A percentile compares a stretch with the other conserved stretches of the same genome.
phyloP scores from a whole-genome alignment of 1,284 basidiomycete genomes.

The Puccinia hordei region DNA sequence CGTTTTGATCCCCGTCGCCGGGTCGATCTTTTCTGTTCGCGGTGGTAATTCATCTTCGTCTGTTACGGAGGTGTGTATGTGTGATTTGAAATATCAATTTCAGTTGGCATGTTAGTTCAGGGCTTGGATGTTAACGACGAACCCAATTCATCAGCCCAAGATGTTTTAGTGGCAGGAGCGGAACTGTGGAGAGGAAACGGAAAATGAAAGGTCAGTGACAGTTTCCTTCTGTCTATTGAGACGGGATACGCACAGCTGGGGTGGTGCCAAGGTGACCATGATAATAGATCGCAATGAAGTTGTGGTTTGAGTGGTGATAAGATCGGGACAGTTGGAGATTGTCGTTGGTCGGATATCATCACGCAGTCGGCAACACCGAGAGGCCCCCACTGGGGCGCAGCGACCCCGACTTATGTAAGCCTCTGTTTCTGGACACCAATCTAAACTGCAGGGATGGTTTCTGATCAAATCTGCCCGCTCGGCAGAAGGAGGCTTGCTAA shows the following conservation, averaged over 20 bases:
- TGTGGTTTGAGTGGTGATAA: too few relatives aligned
- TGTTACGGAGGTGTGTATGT: neutral
- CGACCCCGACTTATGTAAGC: too few relatives aligned
- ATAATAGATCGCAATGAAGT: too few relatives aligned
- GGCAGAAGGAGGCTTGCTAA: too few relatives aligned
- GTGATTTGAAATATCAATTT: too few relatives aligned
- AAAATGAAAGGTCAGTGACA: neutral
- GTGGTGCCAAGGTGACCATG: conserved; percentile 24
- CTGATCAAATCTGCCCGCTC: too few relatives aligned
- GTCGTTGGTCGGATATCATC: too few relatives aligned
- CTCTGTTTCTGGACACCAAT: too few relatives aligned
- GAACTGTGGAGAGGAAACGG: conserved; percentile 20
- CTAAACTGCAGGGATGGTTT: too few relatives aligned
- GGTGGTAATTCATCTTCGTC: conserved; percentile 43
- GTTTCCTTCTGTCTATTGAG: neutral
- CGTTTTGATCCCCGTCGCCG: conserved; percentile 70
- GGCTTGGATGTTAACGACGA: neutral
- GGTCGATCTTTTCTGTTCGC: conserved; percentile 28
- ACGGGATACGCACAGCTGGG: conserved; percentile 23
- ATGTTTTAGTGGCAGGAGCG: conserved; percentile 37
- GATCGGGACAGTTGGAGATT: too few relatives aligned
- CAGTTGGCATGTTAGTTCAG: neutral
- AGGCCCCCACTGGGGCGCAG: too few relatives aligned
- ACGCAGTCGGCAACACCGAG: too few relatives aligned
- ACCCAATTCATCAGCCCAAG: conserved; percentile 49